Base-by-base conservation (phyloP, 352 stramenopile genomes). In the Halophytophthora polymorphica region DNA sequence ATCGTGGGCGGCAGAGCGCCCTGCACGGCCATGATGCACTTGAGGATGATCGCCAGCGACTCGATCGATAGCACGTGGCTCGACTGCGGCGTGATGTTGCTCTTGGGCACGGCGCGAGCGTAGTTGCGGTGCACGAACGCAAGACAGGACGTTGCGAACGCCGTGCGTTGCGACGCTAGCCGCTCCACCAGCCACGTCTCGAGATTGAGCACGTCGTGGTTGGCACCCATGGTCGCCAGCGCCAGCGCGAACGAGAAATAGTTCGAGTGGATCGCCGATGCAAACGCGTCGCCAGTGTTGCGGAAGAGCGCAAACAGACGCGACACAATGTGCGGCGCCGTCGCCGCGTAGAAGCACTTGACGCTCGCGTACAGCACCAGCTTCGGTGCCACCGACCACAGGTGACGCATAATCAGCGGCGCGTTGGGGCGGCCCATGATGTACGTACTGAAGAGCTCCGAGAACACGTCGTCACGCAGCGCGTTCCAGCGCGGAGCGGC, bases 71-170 rank as follows among this genome's bases (percentile, higher is more conserved):
- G 56, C 46, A 86, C 64, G 57, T 92, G 82, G 45, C 77, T 88
- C 11, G 81, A 89, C 56, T 88, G 74, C 2, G 80, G 78, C 28
- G 84, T 93, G 61, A 95, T 81, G 48, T 68, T 83, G 44, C 71
- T 73, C 65, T 95, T 95, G 3, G 84, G 84, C 23, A 95, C 73
- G 18, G 84, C 84, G 6, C 84, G 82, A 45, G 76, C 69, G 50
- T 91, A 92, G 50, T 93, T 89, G 23, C 84, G 82, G 63, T 95
- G 82, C 53, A 95, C 73, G 56, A 92, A 95, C 15, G 84, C 84
- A 15, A 95, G 33, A 14, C 83, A 91, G 33, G 82, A 90, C 0
- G 84, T 93, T 36, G 83, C 82, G 63, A 95, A 95, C 41, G 84
- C 80, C 37, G 80, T 92, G 52, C 81, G 78, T 55, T 91, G 73